Base-by-base conservation (phyloP, 129 eudicot genomes). In the Pulicaria dysenterica region DNA sequence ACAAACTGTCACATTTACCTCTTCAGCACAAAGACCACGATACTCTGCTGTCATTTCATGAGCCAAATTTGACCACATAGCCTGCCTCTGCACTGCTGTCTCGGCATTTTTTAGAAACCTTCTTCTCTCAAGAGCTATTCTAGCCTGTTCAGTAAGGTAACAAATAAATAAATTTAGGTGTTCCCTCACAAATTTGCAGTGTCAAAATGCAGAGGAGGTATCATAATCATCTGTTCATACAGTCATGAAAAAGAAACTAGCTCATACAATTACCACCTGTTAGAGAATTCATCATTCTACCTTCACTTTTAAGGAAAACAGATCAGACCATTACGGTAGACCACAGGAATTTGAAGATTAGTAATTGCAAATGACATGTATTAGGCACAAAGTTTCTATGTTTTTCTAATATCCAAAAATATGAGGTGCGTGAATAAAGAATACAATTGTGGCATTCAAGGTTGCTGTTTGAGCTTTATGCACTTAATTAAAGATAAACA, bases 1-100 rank as follows among this genome's bases (percentile, higher is more conserved):
- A 58, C 4, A 59, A 55, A 54, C 50, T 36, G 73, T 43, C 74
- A 48, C 67, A 3, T 62, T 72, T 77, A 95, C 99, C 97, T 95
- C 97, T 88, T 95, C 99, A 70, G 99, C 99, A 88, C 96, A 95
- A 79, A 95, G 97, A 74, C 95, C 97, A 48, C 99, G 96, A 70
- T 86, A 95, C 63, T 95, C 97, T 56, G 97, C 95, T 64, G 97
- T 95, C 99, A 91, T 90, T 79, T 95, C 99, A 82, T 95, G 99
- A 70, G 99, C 99, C 89, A 95, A 85, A 85, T 83, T 82, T 71
- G 95, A 95, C 97, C 99, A 95, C 87, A 86, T 88, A 24, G 94
- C 96, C 74, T 94, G 99, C 77, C 96, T 86, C 79, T 88, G 97
- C 13, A 91, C 97, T 77, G 97, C 99, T 67, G 89, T 86, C 78